phyloP scores from a whole-genome alignment of 352 stramenopile species.

The Phytophthora europaea region DNA sequence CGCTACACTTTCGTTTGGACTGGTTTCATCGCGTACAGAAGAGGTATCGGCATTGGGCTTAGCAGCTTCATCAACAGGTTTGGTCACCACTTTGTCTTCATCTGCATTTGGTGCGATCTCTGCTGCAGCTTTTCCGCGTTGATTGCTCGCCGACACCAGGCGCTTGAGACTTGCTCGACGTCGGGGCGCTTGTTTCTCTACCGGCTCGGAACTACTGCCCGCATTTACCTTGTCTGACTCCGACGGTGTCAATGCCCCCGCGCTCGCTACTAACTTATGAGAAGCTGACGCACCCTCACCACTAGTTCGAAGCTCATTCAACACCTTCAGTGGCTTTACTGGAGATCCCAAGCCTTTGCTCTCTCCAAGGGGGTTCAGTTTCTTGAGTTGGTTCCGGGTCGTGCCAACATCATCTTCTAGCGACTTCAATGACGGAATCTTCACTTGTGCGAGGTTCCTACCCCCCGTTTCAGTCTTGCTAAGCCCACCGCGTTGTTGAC shows the following conservation, averaged over 20 bases:
- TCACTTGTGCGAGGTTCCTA: conserved; percentile 22
- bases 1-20: background rate
- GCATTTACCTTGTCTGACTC: background rate
- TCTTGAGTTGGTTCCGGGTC: background rate
- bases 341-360: background rate
- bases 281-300: conserved; percentile 3
- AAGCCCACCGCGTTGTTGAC: conserved; percentile 14
- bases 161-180: conserved; percentile 2
- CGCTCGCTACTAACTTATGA: conserved; percentile 7
- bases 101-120: background rate
- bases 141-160: background rate
- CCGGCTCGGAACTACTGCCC: background rate
- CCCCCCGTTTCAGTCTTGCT: background rate
- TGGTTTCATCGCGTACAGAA: background rate
- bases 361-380: background rate
- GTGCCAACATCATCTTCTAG: conserved; percentile 1
- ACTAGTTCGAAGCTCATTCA: conserved; percentile 2
- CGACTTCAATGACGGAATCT: conserved; percentile 5
- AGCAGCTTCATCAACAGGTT: background rate
- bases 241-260: background rate
- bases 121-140: background rate
- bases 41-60: background rate
- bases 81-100: background rate
- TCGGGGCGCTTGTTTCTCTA: background rate
- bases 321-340: conserved; percentile 12